Evolutionary conservation across 306 rosid genomes (phyloP).

Genomic region (barrel medic (Medicago truncatula)): DNA sequence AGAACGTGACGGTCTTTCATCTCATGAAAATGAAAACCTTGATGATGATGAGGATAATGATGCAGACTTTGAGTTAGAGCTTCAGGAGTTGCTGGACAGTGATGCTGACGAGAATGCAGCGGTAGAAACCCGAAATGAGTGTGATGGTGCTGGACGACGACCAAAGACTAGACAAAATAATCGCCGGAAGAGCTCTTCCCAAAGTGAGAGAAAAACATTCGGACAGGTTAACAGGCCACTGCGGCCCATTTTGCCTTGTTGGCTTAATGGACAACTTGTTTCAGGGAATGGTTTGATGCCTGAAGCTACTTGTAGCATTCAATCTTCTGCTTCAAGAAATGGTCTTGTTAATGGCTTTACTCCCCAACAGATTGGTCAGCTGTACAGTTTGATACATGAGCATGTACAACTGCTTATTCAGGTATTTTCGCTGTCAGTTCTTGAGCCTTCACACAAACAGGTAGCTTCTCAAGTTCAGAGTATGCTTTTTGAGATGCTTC

Average conservation of each 20-base stretch:
- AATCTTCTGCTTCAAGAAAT: conserved; percentile 55
- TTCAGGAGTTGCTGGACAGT: conserved; percentile 93
- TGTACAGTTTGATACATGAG: conserved; percentile 83
- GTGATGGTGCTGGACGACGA: conserved; percentile 67
- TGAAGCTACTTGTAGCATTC: conserved; percentile 49
- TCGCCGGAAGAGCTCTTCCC: conserved; percentile 57
- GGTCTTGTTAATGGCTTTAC: conserved; percentile 81
- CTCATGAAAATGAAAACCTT: conserved; percentile 67
- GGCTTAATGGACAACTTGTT: conserved; percentile 54
- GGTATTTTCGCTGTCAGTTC: conserved; percentile 75
- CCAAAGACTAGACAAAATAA: conserved; percentile 90
- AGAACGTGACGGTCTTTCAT: conserved; percentile 57
- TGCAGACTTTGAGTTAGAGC: conserved; percentile 95
- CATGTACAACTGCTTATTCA: conserved; percentile 95
- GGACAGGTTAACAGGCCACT: conserved; percentile 71
- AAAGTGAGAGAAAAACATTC: conserved; percentile 55
- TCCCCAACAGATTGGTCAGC: conserved; percentile 77
- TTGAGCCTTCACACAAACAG: conserved; percentile 78
- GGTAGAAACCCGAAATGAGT: conserved; percentile 46
- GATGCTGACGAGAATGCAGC: conserved; percentile 65
- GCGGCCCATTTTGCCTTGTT: conserved; percentile 84
- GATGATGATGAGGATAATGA: conserved; percentile 95
- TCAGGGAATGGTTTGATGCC: conserved; percentile 58
- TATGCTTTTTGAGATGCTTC: conserved; percentile 81
- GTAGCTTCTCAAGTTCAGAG: conserved; percentile 81